Evolutionary conservation across 805 yeast genomes (phyloP).

Genomic region (Alloascoidea hylecoeti): DNA sequence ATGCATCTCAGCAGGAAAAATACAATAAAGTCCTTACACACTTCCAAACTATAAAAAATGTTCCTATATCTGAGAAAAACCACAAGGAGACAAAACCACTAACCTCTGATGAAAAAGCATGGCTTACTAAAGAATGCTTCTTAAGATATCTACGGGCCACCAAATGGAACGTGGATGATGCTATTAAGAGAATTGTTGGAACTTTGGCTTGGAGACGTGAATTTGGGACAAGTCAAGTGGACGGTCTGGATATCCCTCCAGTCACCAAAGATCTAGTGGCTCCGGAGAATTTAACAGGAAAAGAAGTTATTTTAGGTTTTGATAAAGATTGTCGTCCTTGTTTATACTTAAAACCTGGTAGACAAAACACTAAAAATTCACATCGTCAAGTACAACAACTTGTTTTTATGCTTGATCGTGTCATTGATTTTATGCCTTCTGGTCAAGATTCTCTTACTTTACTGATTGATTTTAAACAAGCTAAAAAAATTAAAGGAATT

Average conservation of each 20-base stretch:
- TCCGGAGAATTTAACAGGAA: slow-evolving; percentile 80
- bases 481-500: slow-evolving; percentile 35
- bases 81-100: slow-evolving; percentile 22
- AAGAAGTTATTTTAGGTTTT: slow-evolving; percentile 81
- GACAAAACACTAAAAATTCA: slow-evolving; percentile 88
- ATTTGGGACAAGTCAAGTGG: slow-evolving; percentile 48
- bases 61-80: slow-evolving; percentile 25
- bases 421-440: slow-evolving; percentile 87
- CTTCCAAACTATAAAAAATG: slow-evolving; percentile 35
- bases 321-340: slow-evolving; percentile 90
- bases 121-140: slow-evolving; percentile 90
- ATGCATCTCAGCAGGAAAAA: slow-evolving; percentile 40
- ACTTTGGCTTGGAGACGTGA: slow-evolving; percentile 91
- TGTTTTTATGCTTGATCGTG: slow-evolving; percentile 85
- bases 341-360: slow-evolving; percentile 81
- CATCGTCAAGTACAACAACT: slow-evolving; percentile 91
- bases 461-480: slow-evolving; percentile 81
- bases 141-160: slow-evolving; percentile 87
- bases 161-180: slow-evolving; percentile 68
- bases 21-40: slow-evolving; percentile 50
- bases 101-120: slow-evolving; percentile 54
- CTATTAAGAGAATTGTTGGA: slow-evolving; percentile 58
- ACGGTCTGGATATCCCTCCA: slow-evolving; percentile 25
- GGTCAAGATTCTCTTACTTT: slow-evolving; percentile 93
- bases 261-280: slow-evolving; percentile 40